These are phyloP conservation scores for Babesia sp. DNA, from an alignment of 169 alveolate species.

Conservation along the genomic window DNA sequence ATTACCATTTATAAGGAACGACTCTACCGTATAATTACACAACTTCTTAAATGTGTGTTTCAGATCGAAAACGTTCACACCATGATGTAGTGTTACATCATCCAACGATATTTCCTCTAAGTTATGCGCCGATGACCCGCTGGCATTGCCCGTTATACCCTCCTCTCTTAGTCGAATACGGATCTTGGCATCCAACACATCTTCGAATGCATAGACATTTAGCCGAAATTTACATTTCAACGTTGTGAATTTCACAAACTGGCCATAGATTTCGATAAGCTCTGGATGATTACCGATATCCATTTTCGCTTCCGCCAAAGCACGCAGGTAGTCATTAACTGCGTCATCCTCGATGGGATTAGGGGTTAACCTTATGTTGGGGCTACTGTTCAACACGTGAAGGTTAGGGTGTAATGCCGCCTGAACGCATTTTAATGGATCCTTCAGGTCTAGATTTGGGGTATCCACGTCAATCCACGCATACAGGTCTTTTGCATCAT, in stretches of 20 bases:
- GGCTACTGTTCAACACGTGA: neutral
- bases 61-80: neutral
- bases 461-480: constrained; percentile 11
- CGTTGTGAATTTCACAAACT: neutral
- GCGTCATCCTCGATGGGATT: constrained; percentile 15
- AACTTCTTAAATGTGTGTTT: constrained; percentile 1
- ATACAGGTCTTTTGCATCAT: neutral
- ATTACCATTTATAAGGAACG: neutral
- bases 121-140: neutral
- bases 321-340: constrained; percentile 24
- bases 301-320: constrained; percentile 25
- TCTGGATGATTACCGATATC: neutral
- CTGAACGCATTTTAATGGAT: neutral
- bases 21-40: neutral
- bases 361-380: constrained; percentile 3
- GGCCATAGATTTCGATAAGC: constrained; percentile 1
- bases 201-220: neutral
- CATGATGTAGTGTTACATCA: neutral
- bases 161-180: constrained; percentile 10
- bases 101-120: constrained; percentile 9
- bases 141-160: neutral
- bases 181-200: neutral
- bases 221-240: neutral
- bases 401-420: neutral
- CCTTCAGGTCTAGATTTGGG: constrained; percentile 1